phyloP scores from a whole-genome alignment of 2,329 filamentous ascomycete species.

The Penicillium sclerotiorum region DNA sequence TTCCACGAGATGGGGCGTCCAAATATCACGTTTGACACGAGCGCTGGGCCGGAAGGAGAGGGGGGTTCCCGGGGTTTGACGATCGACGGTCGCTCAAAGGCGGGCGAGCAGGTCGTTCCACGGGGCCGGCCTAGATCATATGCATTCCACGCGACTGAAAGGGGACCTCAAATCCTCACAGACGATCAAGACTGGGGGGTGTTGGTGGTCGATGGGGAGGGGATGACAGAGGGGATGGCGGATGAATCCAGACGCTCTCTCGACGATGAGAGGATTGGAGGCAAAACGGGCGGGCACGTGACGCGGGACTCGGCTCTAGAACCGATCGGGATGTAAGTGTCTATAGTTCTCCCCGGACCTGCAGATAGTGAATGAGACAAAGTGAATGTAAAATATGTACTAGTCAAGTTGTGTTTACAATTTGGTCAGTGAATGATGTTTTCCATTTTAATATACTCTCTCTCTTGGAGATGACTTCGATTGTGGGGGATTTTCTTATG shows the following conservation, averaged over 20 bases:
- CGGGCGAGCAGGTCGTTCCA: slow-evolving; percentile 37
- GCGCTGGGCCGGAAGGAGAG: slow-evolving; percentile 25
- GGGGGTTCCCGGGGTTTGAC: slow-evolving; percentile 33
- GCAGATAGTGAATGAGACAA: no score
- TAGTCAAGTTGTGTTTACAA: no score
- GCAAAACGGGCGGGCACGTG: slow-evolving; percentile 34
- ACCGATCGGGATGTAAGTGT: slow-evolving; percentile 1
- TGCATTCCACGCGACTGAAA: slow-evolving; percentile 34
- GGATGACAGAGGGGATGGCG: slow-evolving; percentile 18
- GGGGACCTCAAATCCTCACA: slow-evolving; percentile 11
- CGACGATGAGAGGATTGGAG: slow-evolving; percentile 30
- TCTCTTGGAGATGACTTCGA: no score
- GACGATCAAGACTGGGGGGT: slow-evolving; percentile 16
- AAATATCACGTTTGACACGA: slow-evolving; percentile 21
- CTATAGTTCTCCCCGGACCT: not conserved
- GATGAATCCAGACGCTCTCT: slow-evolving; percentile 17
- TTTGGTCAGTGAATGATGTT: no score
- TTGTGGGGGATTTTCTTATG: no score
- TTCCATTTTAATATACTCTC: no score
- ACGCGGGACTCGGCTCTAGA: slow-evolving; percentile 17
- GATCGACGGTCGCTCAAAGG: slow-evolving; percentile 37
- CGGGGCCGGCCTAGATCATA: slow-evolving; percentile 34
- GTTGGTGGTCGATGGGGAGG: slow-evolving; percentile 15
- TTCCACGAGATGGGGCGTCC: slow-evolving; percentile 16
- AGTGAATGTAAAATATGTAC: no score